Percentiles rank a stretch among this genome's conserved stretches.
Evolutionary conservation across 2,329 filamentous ascomycete species (phyloP).

Genomic region (Penicillium sp.): DNA sequence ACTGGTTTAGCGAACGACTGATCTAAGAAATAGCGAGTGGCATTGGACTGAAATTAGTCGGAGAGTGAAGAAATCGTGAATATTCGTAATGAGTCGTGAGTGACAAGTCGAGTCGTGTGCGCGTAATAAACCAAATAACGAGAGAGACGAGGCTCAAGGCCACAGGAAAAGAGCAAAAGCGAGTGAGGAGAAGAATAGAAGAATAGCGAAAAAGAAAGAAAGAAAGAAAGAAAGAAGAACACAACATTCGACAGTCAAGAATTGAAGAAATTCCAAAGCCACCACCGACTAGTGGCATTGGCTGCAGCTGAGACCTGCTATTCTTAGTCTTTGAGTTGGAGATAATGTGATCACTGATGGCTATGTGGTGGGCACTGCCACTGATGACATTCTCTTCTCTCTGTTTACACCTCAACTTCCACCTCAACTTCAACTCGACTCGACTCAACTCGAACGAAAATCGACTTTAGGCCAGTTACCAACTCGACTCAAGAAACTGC

Average conservation of each 20-base stretch:
- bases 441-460: background rate
- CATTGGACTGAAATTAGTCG: slow-evolving; percentile 1
- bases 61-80: no score
- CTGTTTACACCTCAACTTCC: no score
- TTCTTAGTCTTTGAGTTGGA: no score
- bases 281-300: slow-evolving; percentile 2
- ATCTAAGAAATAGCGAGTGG: slow-evolving; percentile 1
- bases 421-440: no score
- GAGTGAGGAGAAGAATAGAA: background rate
- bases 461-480: background rate
- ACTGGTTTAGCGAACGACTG: background rate
- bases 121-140: background rate
- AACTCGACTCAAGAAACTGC: background rate
- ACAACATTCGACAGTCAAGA: background rate
- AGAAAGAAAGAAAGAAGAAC: background rate
- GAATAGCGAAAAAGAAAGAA: no score
- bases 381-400: no score
- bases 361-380: no score
- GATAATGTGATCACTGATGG: no score
- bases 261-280: slow-evolving; percentile 19
- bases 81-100: no score
- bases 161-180: background rate
- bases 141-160: background rate
- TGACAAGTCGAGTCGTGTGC: background rate
- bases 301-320: slow-evolving; percentile 21